Conservation (phyloP, 257 asterid species). For the Cordia subcordata region DNA sequence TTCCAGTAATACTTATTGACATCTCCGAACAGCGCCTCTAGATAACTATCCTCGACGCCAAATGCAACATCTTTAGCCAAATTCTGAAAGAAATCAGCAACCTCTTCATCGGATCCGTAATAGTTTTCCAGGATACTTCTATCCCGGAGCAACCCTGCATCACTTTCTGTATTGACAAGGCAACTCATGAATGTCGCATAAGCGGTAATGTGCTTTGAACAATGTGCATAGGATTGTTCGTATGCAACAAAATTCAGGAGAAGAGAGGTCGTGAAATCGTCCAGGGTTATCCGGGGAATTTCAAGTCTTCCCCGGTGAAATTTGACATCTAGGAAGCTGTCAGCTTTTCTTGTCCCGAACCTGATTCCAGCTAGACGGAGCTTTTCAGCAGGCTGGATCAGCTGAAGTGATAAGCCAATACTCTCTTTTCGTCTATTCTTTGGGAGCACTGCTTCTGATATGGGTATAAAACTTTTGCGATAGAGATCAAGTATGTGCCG, state of each 20-base stretch:
- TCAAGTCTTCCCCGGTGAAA: neutral
- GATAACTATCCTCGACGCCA: neutral
- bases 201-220: neutral
- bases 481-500: conserved; percentile 1
- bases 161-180: neutral
- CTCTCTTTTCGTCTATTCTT: neutral
- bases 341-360: neutral
- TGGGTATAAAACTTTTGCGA: neutral
- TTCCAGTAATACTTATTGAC: neutral
- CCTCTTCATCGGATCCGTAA: neutral
- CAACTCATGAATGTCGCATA: neutral
- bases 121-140: neutral
- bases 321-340: conserved; percentile 2
- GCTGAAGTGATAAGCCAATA: neutral
- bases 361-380: neutral
- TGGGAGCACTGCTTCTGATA: neutral
- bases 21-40: neutral
- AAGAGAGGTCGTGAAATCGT: conserved; percentile 3
- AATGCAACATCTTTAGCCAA: neutral
- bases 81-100: neutral
- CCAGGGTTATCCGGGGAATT: neutral
- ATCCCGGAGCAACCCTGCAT: neutral
- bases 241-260: neutral
- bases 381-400: neutral
- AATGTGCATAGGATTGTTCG: neutral